phyloP scores from a whole-genome alignment of 208 protist genomes.

The Wallacemonas collosoma region DNA sequence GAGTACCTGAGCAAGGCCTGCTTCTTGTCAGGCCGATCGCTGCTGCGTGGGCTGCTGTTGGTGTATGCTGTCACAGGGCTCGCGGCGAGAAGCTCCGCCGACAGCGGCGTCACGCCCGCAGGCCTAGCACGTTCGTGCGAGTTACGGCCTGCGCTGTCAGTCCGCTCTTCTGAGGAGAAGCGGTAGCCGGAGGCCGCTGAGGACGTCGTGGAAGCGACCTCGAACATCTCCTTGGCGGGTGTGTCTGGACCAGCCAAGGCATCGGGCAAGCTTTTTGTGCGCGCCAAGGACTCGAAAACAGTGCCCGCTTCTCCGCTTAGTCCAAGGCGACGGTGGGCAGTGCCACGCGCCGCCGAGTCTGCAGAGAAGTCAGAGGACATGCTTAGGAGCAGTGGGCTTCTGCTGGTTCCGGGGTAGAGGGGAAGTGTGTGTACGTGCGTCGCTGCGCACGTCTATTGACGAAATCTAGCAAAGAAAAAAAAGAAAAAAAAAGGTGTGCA shows the following conservation, averaged over 20 bases:
- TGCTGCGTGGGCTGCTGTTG: not conserved
- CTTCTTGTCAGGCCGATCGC: not conserved
- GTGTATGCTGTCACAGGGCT: constrained; percentile 7
- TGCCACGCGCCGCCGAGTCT: not conserved
- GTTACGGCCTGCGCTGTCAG: constrained; percentile 5
- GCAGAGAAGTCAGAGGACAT: constrained; percentile 2
- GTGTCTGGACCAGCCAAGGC: constrained; percentile 9
- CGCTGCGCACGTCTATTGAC: too few species aligned
- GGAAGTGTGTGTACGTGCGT: not conserved
- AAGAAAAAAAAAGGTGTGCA: constrained; percentile 3
- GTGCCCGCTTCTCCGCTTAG: constrained; percentile 1
- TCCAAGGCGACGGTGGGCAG: constrained; percentile 3
- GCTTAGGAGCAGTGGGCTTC: not conserved
- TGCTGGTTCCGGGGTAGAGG: not conserved
- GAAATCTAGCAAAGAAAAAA: not conserved
- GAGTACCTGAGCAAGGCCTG: not conserved
- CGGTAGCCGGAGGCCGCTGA: not conserved
- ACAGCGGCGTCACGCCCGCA: not conserved
- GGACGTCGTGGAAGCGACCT: constrained; percentile 1
- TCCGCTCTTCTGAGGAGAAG: constrained; percentile 9
- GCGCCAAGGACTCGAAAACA: not conserved
- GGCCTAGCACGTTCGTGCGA: not conserved
- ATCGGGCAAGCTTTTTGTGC: constrained; percentile 14
- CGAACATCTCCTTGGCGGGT: constrained; percentile 17
- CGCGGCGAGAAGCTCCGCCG: constrained; percentile 2